A percentile compares a stretch with the other conserved stretches of the same genome.
These are phyloP conservation scores for Pichia sp. DNA, from an alignment of 1,139 yeast species.

Conservation along the genomic window DNA sequence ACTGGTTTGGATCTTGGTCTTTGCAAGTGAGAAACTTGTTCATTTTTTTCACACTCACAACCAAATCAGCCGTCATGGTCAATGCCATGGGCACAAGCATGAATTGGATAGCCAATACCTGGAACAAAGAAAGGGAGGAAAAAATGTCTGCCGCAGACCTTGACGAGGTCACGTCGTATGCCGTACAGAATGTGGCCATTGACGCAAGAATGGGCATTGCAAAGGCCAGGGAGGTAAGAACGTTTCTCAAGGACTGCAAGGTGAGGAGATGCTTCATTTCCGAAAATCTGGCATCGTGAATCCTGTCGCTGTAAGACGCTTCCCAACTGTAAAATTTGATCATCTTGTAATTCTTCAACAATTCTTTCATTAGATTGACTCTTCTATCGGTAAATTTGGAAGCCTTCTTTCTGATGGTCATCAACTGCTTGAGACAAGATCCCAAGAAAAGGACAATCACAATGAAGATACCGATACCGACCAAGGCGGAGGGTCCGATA, in stretches of 20 bases:
- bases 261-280: slow-evolving; percentile 41
- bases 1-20: slow-evolving; percentile 18
- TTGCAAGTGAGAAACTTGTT: slow-evolving; percentile 33
- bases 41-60: slow-evolving; percentile 41
- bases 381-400: slow-evolving; percentile 43
- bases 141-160: slow-evolving; percentile 70
- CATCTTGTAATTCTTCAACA: slow-evolving; percentile 43
- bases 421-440: slow-evolving; percentile 36
- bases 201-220: slow-evolving; percentile 43
- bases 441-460: slow-evolving; percentile 33
- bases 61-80: slow-evolving; percentile 45
- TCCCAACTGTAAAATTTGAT: slow-evolving; percentile 52
- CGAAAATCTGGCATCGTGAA: slow-evolving; percentile 36
- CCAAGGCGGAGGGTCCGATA: slow-evolving; percentile 67
- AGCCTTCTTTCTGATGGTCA: slow-evolving; percentile 43
- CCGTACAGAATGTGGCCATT: slow-evolving; percentile 61
- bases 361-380: slow-evolving; percentile 42
- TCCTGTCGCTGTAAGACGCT: slow-evolving; percentile 39
- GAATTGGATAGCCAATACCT: slow-evolving; percentile 47
- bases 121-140: slow-evolving; percentile 74
- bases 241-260: slow-evolving; percentile 41
- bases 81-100: slow-evolving; percentile 64
- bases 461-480: slow-evolving; percentile 57
- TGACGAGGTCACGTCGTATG: slow-evolving; percentile 49
- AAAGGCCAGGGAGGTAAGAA: slow-evolving; percentile 41